Evolutionary conservation across 1,284 basidiomycete species (phyloP).

Genomic region (Cerioporus squamosus): DNA sequence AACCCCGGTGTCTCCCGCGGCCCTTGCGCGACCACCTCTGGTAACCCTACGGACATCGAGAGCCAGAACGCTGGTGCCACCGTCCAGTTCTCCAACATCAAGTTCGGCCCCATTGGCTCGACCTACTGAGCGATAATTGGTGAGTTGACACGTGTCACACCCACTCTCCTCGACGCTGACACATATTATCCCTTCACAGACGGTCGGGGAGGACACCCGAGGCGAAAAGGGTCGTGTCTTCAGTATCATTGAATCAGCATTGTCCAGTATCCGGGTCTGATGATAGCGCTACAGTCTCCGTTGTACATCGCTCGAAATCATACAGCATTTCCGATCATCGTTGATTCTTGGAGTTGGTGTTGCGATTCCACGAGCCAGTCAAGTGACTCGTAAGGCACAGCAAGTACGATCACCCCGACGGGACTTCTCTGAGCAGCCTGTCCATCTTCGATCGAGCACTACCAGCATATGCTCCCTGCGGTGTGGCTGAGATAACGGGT

Average conservation of each 20-base stretch:
- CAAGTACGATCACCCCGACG: too few species aligned
- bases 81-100: conserved; percentile 44
- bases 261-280: background rate
- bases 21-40: conserved; percentile 40
- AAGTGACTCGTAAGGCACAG: too few species aligned
- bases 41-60: conserved; percentile 39
- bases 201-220: background rate
- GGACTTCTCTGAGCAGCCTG: conserved; percentile 43
- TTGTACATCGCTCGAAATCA: background rate
- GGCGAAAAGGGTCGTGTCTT: conserved; percentile 5
- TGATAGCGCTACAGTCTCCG: background rate
- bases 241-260: background rate
- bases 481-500: background rate
- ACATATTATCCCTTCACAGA: background rate
- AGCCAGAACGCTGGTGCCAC: conserved; percentile 19
- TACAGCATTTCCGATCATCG: background rate
- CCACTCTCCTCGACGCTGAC: too few species aligned
- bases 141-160: background rate
- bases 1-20: conserved; percentile 42
- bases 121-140: conserved; percentile 25
- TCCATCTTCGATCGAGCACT: conserved; percentile 63
- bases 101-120: conserved; percentile 40
- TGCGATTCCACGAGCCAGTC: too few species aligned
- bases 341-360: too few species aligned
- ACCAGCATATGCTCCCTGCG: conserved; percentile 56